These are phyloP conservation scores for Myotisia sp. DNA, from an alignment of 2,329 filamentous ascomycete genomes.

Conservation along the genomic window DNA sequence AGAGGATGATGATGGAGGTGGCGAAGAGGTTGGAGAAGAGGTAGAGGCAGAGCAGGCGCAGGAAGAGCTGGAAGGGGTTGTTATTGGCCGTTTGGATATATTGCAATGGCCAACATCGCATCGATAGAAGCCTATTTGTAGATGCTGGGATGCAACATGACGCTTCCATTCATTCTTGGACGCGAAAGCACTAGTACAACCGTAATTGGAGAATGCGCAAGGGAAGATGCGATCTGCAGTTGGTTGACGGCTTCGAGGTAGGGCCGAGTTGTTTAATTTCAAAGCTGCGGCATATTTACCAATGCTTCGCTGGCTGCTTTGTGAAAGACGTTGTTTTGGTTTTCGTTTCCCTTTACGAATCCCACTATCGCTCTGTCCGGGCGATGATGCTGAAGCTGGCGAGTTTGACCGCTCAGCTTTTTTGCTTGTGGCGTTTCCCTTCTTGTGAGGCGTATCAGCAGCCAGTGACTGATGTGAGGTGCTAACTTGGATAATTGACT, in stretches of 20 bases:
- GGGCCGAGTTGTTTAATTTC: slow-evolving; percentile 1
- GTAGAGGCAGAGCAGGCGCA: slow-evolving; percentile 16
- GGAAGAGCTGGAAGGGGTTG: slow-evolving; percentile 13
- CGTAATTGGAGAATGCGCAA: slow-evolving; percentile 67
- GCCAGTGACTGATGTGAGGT: not conserved
- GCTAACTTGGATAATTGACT: not conserved
- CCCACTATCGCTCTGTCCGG: slow-evolving; percentile 1
- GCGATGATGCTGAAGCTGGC: not conserved
- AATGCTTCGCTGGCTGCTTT: not conserved
- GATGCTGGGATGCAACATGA: slow-evolving; percentile 67
- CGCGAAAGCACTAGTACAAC: slow-evolving; percentile 57
- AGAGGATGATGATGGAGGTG: slow-evolving; percentile 2
- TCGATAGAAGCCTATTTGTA: slow-evolving; percentile 58
- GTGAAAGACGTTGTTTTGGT: slow-evolving; percentile 1
- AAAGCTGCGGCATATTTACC: slow-evolving; percentile 1
- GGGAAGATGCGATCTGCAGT: slow-evolving; percentile 36
- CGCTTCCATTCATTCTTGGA: slow-evolving; percentile 95
- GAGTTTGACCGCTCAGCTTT: not conserved
- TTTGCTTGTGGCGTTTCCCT: not conserved
- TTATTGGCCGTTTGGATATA: slow-evolving; percentile 15
- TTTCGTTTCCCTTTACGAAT: slow-evolving; percentile 1
- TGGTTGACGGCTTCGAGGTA: slow-evolving; percentile 4
- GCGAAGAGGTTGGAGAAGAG: slow-evolving; percentile 8
- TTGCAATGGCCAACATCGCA: slow-evolving; percentile 53
- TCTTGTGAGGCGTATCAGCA: not conserved